A percentile compares a stretch with the other conserved stretches of the same genome.
These are phyloP conservation scores for Apiospora arundinis DNA, from an alignment of 2,329 filamentous ascomycete species.

Conservation along the genomic window DNA sequence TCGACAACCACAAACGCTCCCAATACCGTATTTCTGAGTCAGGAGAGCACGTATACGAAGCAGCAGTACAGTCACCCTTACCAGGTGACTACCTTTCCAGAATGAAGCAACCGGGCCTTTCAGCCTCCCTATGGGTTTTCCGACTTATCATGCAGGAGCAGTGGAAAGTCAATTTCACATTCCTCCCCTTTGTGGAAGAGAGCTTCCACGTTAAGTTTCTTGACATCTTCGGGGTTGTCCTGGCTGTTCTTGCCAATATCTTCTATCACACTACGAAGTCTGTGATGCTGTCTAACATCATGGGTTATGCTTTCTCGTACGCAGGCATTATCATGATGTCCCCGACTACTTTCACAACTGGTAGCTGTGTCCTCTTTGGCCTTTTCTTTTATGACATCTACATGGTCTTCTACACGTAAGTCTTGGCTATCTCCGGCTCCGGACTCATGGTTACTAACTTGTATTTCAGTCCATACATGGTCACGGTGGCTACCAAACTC, in stretches of 20 bases:
- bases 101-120: slow-evolving; percentile 35
- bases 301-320: slow-evolving; percentile 89
- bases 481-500: slow-evolving; percentile 84
- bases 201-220: slow-evolving; percentile 61
- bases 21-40: slow-evolving; percentile 43
- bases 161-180: slow-evolving; percentile 56
- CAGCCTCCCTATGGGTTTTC: slow-evolving; percentile 53
- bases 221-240: slow-evolving; percentile 60
- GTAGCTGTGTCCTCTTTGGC: slow-evolving; percentile 75
- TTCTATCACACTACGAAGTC: slow-evolving; percentile 71
- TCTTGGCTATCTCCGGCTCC: slow-evolving; percentile 27
- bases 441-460: slow-evolving; percentile 25
- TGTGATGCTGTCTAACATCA: slow-evolving; percentile 75
- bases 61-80: slow-evolving; percentile 45
- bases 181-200: slow-evolving; percentile 58
- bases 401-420: slow-evolving; percentile 84
- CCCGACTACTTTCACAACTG: slow-evolving; percentile 85
- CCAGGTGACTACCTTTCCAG: slow-evolving; percentile 46
- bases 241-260: slow-evolving; percentile 61
- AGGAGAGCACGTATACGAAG: slow-evolving; percentile 36
- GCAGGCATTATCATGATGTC: slow-evolving; percentile 82
- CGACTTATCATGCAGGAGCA: slow-evolving; percentile 57
- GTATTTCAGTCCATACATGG: slow-evolving; percentile 72
- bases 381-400: slow-evolving; percentile 96
- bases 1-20: slow-evolving; percentile 48